Base-by-base conservation (phyloP, 192 early-diverging fungal genomes). In the Gorgonomyces haynaldii region DNA sequence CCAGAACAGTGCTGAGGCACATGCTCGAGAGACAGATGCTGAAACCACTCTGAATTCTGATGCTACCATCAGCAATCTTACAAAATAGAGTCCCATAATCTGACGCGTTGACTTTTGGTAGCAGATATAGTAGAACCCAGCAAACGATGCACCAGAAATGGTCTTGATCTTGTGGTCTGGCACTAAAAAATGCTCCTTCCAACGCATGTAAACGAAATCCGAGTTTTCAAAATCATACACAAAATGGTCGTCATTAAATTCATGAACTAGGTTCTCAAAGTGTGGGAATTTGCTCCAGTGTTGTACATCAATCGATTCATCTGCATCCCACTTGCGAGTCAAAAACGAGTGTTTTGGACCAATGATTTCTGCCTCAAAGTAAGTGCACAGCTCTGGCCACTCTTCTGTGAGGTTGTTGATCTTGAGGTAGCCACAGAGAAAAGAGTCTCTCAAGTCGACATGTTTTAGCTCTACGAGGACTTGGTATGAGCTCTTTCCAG, bases 111-210 rank as follows among this genome's bases (percentile, higher is more conserved):
- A 79, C 28, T 78, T 72, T 41, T 81, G 68, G 45, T 80, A 88
- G 15, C 61, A 76, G 69, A 58, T 83, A 45, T 88, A 91, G 54
- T 91, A 91, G 43, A 91, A 91, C 6, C 89, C 89, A 21, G 81
- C 86, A 75, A 87, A 91, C 37, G 81, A 84, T 3, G 89, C 89
- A 22, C 89, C 89, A 41, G 74, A 64, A 34, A 91, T 85, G 12
- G 58, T 64, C 41, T 68, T 72, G 12, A 89, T 74, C 27, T 65
- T 61, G 60, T 91, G 86, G 55, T 91, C 82, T n/a, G 89, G 87
- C 8, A 89, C 84, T 32, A 91, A 56, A 52, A 91, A 91, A 55
- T 86, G 82, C 46, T 91, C 89, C 57, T 91, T 91, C 89, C 89
- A 91, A 32, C 89, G 72, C 89, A 91, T 91, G 62, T 86, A 91